Conservation (phyloP, 2,329 filamentous ascomycete genomes). For the Fusarium compactum region DNA sequence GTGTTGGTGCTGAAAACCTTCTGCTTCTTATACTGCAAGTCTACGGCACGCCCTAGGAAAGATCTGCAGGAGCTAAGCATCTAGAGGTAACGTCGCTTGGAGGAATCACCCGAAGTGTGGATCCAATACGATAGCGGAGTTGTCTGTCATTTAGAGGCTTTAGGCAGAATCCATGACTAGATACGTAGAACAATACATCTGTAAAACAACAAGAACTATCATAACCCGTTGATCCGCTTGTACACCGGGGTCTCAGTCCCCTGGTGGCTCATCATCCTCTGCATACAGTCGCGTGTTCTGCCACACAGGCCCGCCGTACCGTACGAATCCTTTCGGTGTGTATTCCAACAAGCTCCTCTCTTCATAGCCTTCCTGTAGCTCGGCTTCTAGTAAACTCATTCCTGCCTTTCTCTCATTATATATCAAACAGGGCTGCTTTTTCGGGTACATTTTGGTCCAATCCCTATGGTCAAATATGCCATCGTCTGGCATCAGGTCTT, state of each 20-base stretch:
- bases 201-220: too few species aligned
- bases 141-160: too few species aligned
- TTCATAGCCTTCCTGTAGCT: background rate
- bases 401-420: background rate
- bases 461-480: background rate
- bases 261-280: background rate
- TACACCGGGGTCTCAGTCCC: background rate
- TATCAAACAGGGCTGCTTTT: background rate
- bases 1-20: too few species aligned
- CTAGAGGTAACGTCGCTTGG: too few species aligned
- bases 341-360: background rate
- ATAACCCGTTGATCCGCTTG: background rate
- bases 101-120: too few species aligned
- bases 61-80: too few species aligned
- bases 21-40: too few species aligned
- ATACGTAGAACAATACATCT: too few species aligned
- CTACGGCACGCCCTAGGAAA: too few species aligned
- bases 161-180: too few species aligned
- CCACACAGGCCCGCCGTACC: background rate
- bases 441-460: background rate
- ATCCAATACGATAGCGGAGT: too few species aligned
- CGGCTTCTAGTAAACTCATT: background rate
- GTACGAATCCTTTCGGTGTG: background rate
- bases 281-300: background rate
- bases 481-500: background rate